phyloP scores from a whole-genome alignment of 805 yeast species.

The Yarrowia alimentaria region DNA sequence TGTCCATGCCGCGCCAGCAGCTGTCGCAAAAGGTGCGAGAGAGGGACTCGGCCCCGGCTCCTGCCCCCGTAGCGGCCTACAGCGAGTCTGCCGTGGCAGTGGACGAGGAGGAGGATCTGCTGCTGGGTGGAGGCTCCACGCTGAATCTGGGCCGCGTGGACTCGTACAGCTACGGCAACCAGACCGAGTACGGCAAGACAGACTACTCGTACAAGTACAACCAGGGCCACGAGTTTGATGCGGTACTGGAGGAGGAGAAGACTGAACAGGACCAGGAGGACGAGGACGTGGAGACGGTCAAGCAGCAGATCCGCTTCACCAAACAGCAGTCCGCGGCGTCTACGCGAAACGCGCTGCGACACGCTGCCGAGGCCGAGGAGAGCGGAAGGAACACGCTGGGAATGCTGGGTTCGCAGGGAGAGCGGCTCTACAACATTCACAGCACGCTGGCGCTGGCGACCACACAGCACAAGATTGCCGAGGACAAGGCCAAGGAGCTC shows the following conservation, averaged over 20 bases:
- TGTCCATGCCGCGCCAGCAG: slow-evolving; percentile 22
- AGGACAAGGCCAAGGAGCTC: slow-evolving; percentile 75
- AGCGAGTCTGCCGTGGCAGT: slow-evolving; percentile 9
- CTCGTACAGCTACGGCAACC: slow-evolving; percentile 18
- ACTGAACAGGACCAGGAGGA: slow-evolving; percentile 28
- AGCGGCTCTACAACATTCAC: slow-evolving; percentile 76
- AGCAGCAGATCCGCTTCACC: slow-evolving; percentile 30
- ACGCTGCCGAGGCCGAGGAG: slow-evolving; percentile 70
- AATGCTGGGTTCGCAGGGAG: slow-evolving; percentile 91
- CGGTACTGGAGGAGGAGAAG: slow-evolving; percentile 28
- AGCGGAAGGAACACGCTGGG: slow-evolving; percentile 82
- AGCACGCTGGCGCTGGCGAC: slow-evolving; percentile 71
- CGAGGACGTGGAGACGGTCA: slow-evolving; percentile 23
- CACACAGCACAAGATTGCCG: slow-evolving; percentile 78
- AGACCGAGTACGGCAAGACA: slow-evolving; percentile 21
- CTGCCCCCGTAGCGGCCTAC: not conserved
- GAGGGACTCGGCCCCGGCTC: not conserved
- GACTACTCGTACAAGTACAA: slow-evolving; percentile 23
- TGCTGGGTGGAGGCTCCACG: slow-evolving; percentile 3
- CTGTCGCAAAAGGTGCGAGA: slow-evolving; percentile 8
- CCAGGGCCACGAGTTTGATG: slow-evolving; percentile 23
- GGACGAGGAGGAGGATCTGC: slow-evolving; percentile 19
- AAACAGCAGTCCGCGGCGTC: slow-evolving; percentile 59
- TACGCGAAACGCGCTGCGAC: slow-evolving; percentile 74
- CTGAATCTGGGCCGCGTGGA: slow-evolving; percentile 10